These are phyloP conservation scores for Poa pratensis DNA, from an alignment of 176 grass and related monocot species.

Conservation along the genomic window DNA sequence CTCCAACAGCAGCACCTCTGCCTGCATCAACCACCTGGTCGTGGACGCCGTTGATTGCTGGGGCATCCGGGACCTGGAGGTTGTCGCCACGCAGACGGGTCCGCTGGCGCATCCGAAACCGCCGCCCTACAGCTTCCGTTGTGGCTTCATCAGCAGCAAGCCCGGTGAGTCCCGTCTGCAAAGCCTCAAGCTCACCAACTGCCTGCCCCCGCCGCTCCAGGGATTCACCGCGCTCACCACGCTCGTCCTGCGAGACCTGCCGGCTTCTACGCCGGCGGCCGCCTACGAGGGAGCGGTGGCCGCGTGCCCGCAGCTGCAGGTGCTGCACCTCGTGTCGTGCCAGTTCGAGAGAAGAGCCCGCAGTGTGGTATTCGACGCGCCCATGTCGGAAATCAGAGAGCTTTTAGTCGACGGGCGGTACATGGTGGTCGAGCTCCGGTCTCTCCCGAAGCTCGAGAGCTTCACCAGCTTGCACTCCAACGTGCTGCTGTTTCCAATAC, in stretches of 20 bases:
- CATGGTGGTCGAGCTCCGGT: background rate
- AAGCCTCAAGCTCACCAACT: conserved; percentile 33
- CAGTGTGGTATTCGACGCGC: background rate
- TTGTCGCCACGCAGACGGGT: background rate
- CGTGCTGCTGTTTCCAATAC: background rate
- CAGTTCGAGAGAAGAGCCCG: accelerated
- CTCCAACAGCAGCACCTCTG: background rate
- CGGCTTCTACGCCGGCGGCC: background rate
- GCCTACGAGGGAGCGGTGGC: background rate
- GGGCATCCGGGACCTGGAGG: conserved; percentile 29
- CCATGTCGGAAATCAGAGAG: conserved; percentile 31
- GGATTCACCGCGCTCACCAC: conserved; percentile 16
- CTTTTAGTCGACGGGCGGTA: background rate
- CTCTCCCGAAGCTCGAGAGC: conserved; percentile 36
- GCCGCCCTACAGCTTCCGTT: conserved; percentile 18
- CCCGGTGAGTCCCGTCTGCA: conserved; percentile 18
- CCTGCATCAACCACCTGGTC: conserved; percentile 21
- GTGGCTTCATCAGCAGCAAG: conserved; percentile 13
- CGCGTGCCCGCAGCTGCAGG: conserved; percentile 37
- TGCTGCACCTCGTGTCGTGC: conserved; percentile 37
- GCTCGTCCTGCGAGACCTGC: conserved; percentile 24
- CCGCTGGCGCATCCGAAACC: no score
- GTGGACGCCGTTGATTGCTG: conserved; percentile 2
- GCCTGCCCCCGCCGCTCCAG: conserved; percentile 1
- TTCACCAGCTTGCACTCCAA: background rate